These are phyloP conservation scores for Fusarium phyllophilum DNA, from an alignment of 2,329 filamentous ascomycete genomes.

Conservation along the genomic window DNA sequence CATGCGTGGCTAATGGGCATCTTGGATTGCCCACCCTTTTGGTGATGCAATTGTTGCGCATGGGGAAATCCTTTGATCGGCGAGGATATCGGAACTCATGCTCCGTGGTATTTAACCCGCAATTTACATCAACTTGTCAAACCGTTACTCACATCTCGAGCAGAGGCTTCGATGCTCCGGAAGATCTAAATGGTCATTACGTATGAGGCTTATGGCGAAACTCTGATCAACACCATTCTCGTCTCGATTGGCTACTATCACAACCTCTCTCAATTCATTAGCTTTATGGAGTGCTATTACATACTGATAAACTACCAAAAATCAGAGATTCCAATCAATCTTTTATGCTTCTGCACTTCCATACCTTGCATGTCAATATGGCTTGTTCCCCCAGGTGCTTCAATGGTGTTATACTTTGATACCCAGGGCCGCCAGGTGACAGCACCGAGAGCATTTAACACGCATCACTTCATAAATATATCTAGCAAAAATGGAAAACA, in stretches of 20 bases:
- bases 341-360: background rate
- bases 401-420: too few relatives aligned
- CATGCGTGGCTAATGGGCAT: background rate
- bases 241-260: background rate
- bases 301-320: too few relatives aligned
- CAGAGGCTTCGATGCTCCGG: background rate
- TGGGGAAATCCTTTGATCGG: background rate
- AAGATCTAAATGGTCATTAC: background rate
- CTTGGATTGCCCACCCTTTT: background rate
- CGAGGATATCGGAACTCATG: background rate
- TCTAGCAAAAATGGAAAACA: background rate
- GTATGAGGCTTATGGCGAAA: background rate
- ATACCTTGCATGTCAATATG: background rate
- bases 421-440: background rate
- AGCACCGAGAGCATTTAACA: background rate
- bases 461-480: background rate
- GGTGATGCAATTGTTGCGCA: slow-evolving; percentile 11
- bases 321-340: background rate
- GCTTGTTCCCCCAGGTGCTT: background rate
- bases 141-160: background rate
- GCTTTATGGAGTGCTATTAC: background rate
- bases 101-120: background rate
- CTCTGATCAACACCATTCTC: background rate
- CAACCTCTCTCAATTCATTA: background rate
- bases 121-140: background rate